Conservation (phyloP, 768 basidiomycete genomes). For the Cubamyces sp. region DNA sequence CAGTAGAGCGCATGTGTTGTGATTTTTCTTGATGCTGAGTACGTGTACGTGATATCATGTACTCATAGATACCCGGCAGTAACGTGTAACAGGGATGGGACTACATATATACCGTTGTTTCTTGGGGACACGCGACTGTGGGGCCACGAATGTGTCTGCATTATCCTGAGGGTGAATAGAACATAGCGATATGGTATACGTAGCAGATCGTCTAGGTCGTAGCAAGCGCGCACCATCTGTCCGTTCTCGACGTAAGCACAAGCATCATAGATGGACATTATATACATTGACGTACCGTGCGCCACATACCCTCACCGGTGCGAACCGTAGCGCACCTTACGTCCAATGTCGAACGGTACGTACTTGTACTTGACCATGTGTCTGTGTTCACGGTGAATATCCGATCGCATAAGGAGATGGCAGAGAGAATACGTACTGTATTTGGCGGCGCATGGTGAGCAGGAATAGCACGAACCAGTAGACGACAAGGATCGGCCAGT, state of each 20-base stretch:
- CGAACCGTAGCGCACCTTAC: slow-evolving; percentile 85
- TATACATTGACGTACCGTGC: background rate
- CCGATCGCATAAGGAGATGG: slow-evolving; percentile 2
- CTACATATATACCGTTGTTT: background rate
- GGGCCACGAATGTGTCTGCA: slow-evolving; percentile 5
- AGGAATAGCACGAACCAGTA: slow-evolving; percentile 97
- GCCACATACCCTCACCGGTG: slow-evolving; percentile 40
- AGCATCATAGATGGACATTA: background rate
- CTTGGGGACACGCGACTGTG: background rate
- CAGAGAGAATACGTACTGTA: slow-evolving; percentile 66
- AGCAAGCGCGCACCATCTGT: background rate
- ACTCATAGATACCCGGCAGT: too few species aligned
- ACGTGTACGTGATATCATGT: too few species aligned
- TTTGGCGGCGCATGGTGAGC: slow-evolving; percentile 94
- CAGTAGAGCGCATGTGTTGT: too few species aligned
- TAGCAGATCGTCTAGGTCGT: slow-evolving; percentile 21
- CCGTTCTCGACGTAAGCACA: background rate
- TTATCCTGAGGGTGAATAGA: slow-evolving; percentile 9
- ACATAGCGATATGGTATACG: slow-evolving; percentile 15
- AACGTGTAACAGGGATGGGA: background rate
- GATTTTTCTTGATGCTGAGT: too few species aligned
- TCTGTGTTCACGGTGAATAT: slow-evolving; percentile 44
- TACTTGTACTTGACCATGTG: slow-evolving; percentile 99
- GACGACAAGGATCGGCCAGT: slow-evolving; percentile 97
- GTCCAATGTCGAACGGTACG: slow-evolving; percentile 93